Conservation (phyloP, 1,284 basidiomycete genomes). For the Cutaneotrichosporon cutaneum region DNA sequence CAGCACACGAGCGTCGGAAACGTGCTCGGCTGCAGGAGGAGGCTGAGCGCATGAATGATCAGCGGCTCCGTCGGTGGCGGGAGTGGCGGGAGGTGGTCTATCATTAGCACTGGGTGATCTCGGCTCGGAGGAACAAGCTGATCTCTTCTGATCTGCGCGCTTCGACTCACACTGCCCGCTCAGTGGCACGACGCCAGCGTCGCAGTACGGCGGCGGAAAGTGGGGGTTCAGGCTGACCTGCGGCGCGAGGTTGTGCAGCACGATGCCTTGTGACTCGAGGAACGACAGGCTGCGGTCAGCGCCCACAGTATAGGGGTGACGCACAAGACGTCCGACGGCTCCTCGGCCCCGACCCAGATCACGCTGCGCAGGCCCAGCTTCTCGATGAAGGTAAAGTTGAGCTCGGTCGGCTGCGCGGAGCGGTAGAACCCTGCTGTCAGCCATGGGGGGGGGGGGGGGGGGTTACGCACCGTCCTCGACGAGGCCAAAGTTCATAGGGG, state of each 20-base stretch:
- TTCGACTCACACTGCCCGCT: constrained; percentile 43
- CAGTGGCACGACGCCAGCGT: constrained; percentile 48
- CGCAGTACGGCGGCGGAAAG: constrained; percentile 51
- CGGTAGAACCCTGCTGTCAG: constrained; percentile 54
- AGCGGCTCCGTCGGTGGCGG: constrained; percentile 55
- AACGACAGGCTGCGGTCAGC: constrained; percentile 44
- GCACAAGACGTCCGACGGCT: constrained; percentile 56
- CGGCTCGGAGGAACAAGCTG: too few relatives aligned
- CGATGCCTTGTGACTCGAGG: constrained; percentile 47
- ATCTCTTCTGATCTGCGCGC: neutral
- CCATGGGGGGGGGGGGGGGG: neutral
- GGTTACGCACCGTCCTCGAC: constrained; percentile 54
- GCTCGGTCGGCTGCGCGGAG: constrained; percentile 57
- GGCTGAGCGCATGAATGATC: constrained; percentile 57
- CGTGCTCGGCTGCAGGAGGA: constrained; percentile 55
- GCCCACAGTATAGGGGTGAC: constrained; percentile 22
- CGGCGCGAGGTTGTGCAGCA: constrained; percentile 47
- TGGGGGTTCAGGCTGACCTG: constrained; percentile 47
- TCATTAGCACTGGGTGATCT: constrained; percentile 8
- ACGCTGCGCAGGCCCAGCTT: constrained; percentile 56
- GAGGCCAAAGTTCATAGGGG: constrained; percentile 58
- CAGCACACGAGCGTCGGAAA: constrained; percentile 59
- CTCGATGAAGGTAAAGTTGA: constrained; percentile 59
- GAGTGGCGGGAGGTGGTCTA: constrained; percentile 49
- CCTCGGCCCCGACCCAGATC: constrained; percentile 59